Conservation (phyloP, 257 asterid genomes). For the Solanum dulcamara region DNA sequence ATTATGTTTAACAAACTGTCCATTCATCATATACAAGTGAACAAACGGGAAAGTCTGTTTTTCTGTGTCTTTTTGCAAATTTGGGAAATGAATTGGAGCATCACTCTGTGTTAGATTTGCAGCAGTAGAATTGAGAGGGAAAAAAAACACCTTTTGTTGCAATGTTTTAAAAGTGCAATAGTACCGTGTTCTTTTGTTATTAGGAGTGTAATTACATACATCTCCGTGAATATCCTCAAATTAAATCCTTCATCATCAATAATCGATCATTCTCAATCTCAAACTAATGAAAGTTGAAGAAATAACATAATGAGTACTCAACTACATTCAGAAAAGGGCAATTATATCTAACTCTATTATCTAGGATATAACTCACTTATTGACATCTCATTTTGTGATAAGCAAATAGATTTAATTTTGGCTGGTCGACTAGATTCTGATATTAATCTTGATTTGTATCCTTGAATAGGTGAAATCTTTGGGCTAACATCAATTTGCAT, state of each 20-base stretch:
- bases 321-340: neutral
- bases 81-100: neutral
- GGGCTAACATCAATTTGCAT: neutral
- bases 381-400: neutral
- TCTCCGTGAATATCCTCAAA: neutral
- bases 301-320: too few relatives aligned
- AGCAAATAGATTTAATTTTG: neutral
- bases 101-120: neutral
- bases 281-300: neutral
- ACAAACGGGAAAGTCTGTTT: neutral
- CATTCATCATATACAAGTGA: neutral
- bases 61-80: neutral
- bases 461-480: neutral
- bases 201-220: neutral
- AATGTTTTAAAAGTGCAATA: neutral
- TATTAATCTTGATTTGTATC: neutral
- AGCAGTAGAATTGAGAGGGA: neutral
- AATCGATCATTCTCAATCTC: neutral
- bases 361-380: neutral
- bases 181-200: neutral
- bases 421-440: neutral
- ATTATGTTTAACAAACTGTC: neutral
- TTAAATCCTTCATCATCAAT: neutral
- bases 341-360: neutral
- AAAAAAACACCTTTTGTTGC: neutral